These are phyloP conservation scores for Fennellomyces sp. DNA, from an alignment of 371 early-diverging fungal genomes.

Conservation along the genomic window DNA sequence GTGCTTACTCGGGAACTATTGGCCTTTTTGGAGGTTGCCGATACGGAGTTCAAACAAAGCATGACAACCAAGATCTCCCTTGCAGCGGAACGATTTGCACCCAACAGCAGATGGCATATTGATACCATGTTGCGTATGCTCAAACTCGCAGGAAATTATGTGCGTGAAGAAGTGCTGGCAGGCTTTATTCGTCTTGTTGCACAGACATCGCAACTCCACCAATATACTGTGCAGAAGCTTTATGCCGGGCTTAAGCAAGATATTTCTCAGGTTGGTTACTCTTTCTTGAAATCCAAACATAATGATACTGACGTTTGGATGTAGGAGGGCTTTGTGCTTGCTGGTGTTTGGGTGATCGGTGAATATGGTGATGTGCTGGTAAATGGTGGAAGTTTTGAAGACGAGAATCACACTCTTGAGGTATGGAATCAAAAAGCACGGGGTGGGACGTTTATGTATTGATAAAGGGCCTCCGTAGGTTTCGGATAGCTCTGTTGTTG, in stretches of 20 bases:
- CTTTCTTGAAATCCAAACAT: too few species aligned
- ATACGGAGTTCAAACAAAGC: conserved; percentile 86
- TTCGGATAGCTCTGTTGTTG: conserved; percentile 74
- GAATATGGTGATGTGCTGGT: conserved; percentile 95
- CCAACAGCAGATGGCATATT: conserved; percentile 95
- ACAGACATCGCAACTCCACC: conserved; percentile 78
- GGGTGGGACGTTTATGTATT: not conserved
- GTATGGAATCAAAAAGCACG: conserved; percentile 20
- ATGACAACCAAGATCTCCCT: conserved; percentile 90
- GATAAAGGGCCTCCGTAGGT: too few species aligned
- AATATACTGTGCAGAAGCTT: conserved; percentile 86
- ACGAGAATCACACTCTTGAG: conserved; percentile 66
- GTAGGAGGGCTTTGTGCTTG: conserved; percentile 89
- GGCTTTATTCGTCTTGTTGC: conserved; percentile 73
- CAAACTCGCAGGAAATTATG: conserved; percentile 75
- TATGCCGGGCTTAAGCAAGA: conserved; percentile 83
- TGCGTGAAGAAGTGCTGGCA: conserved; percentile 75
- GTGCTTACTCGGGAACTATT: conserved; percentile 91
- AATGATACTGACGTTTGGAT: conserved; percentile 29
- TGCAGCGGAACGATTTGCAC: conserved; percentile 86
- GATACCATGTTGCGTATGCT: conserved; percentile 93
- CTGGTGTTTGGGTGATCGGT: conserved; percentile 94
- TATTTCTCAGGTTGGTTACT: conserved; percentile 58
- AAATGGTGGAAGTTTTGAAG: conserved; percentile 68
- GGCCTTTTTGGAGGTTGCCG: conserved; percentile 90